Evolutionary conservation across 305 asterid genomes (phyloP).

Genomic region (Fraxinus latifolia): DNA sequence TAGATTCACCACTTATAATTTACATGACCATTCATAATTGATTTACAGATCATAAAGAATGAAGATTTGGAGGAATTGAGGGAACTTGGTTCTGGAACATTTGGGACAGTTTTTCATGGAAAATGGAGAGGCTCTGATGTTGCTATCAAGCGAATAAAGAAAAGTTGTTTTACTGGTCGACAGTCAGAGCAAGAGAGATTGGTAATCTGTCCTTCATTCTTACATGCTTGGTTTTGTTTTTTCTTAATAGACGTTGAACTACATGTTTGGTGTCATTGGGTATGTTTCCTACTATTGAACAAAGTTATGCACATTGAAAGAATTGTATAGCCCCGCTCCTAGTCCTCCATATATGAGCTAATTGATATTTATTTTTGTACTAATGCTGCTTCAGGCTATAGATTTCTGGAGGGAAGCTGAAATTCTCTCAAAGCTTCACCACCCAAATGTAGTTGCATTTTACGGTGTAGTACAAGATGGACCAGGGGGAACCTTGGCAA

Average conservation of each 20-base stretch:
- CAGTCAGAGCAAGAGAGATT: slow-evolving; percentile 83
- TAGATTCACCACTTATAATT: slow-evolving; percentile 20
- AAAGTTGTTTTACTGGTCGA: slow-evolving; percentile 75
- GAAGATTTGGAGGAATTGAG: slow-evolving; percentile 81
- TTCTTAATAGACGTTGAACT: not conserved
- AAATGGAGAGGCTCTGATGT: slow-evolving; percentile 97
- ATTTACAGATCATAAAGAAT: slow-evolving; percentile 62
- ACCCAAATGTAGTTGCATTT: slow-evolving; percentile 84
- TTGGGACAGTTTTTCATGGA: slow-evolving; percentile 91
- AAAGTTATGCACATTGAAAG: slow-evolving; percentile 9
- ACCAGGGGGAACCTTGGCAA: slow-evolving; percentile 79
- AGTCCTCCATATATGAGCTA: not conserved
- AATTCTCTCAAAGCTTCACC: slow-evolving; percentile 82
- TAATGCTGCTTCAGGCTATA: slow-evolving; percentile 40
- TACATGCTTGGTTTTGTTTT: not conserved
- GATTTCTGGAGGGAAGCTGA: slow-evolving; percentile 88
- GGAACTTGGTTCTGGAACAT: slow-evolving; percentile 91
- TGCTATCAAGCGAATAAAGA: slow-evolving; percentile 85
- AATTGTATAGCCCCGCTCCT: slow-evolving; percentile 6
- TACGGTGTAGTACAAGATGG: slow-evolving; percentile 86
- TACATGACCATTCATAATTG: slow-evolving; percentile 22
- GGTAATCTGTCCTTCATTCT: slow-evolving; percentile 38
- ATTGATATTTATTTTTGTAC: slow-evolving; percentile 10
- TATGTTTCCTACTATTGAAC: not conserved
- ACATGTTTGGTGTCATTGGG: not conserved